A percentile compares a stretch with the other conserved stretches of the same genome.
These are phyloP conservation scores for Triticum monococcum DNA, from an alignment of 176 grass and related monocot genomes.

Conservation along the genomic window DNA sequence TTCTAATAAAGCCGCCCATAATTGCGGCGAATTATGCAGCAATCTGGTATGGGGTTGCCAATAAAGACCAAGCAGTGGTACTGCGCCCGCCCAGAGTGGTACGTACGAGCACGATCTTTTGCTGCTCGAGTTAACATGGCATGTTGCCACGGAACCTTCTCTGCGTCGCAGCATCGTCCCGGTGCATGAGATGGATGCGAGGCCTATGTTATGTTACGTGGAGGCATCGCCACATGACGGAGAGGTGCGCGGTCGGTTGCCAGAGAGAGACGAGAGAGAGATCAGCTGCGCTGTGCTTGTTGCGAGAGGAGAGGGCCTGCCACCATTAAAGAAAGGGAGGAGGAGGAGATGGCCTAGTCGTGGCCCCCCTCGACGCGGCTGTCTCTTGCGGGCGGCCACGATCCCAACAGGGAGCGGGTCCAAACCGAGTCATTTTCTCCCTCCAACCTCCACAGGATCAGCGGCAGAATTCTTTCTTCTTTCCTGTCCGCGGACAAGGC, in stretches of 20 bases:
- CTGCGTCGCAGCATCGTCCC: background rate
- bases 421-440: conserved; percentile 26
- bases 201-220: background rate
- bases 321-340: conserved; percentile 33
- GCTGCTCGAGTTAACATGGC: background rate
- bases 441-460: conserved; percentile 31
- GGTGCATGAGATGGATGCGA: background rate
- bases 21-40: background rate
- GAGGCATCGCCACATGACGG: conserved; percentile 29
- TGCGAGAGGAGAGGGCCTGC: conserved; percentile 7
- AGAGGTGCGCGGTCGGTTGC: conserved; percentile 21
- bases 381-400: background rate
- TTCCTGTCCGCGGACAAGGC: background rate
- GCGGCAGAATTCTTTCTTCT: background rate
- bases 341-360: conserved; percentile 5
- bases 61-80: background rate
- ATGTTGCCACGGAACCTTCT: background rate
- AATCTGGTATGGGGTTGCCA: background rate
- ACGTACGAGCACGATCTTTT: background rate
- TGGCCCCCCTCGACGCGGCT: background rate
- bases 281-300: conserved; percentile 21
- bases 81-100: background rate
- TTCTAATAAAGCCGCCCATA: conserved; percentile 7
- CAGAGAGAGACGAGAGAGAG: background rate
- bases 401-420: background rate